phyloP scores from a whole-genome alignment of 2,329 filamentous ascomycete genomes.

The Pseudogymnoascus sp. region DNA sequence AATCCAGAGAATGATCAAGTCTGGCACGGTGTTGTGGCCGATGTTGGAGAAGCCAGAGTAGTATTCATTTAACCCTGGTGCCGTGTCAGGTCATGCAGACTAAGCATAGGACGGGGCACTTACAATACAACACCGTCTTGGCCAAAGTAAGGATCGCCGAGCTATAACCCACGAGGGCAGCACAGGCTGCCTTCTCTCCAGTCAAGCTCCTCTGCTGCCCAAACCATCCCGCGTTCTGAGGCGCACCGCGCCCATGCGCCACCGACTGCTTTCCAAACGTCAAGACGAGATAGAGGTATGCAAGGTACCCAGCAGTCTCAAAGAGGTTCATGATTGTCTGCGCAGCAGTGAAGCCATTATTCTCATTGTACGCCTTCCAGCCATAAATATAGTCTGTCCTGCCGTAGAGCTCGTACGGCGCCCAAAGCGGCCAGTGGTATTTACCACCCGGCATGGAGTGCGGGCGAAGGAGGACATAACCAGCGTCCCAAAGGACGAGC shows the following conservation, averaged over 20 bases:
- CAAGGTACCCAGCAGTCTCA: conserved; percentile 51
- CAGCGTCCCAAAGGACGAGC: conserved; percentile 58
- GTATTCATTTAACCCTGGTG: conserved; percentile 50
- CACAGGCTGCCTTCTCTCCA: conserved; percentile 44
- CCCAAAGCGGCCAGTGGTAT: conserved; percentile 55
- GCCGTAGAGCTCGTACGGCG: conserved; percentile 59
- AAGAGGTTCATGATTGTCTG: conserved; percentile 53
- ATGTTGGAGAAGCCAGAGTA: conserved; percentile 54
- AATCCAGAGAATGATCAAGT: conserved; percentile 52
- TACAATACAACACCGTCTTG: conserved; percentile 62
- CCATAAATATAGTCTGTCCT: conserved; percentile 60
- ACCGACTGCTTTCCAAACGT: conserved; percentile 30
- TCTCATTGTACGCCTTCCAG: conserved; percentile 50
- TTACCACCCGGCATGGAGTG: conserved; percentile 59
- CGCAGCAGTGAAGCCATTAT: conserved; percentile 57
- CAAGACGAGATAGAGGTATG: conserved; percentile 50
- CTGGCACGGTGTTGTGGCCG: conserved; percentile 49
- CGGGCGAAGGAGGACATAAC: conserved; percentile 58
- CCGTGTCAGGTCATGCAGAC: conserved; percentile 8
- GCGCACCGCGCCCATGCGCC: conserved; percentile 24
- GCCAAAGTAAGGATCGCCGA: conserved; percentile 56
- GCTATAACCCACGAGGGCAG: conserved; percentile 50
- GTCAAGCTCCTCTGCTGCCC: conserved; percentile 42
- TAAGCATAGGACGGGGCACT: conserved; percentile 25
- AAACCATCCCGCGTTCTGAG: conserved; percentile 35